Conservation (phyloP, 2,329 filamentous ascomycete species). For the Xylaria sp. region DNA sequence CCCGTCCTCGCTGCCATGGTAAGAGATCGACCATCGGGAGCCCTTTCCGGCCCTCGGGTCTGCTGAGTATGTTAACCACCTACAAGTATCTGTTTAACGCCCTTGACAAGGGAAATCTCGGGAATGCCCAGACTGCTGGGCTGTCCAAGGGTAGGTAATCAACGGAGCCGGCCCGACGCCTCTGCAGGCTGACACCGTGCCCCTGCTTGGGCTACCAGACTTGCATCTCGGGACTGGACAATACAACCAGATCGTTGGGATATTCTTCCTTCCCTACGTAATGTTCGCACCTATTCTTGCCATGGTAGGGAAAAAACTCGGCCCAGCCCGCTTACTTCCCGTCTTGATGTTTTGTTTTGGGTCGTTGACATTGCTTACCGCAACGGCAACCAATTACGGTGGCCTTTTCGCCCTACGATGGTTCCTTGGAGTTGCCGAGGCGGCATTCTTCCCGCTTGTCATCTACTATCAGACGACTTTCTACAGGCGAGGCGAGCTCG, state of each 20-base stretch:
- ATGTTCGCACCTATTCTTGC: conserved; percentile 66
- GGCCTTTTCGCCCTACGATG: conserved; percentile 69
- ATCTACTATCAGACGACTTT: conserved; percentile 62
- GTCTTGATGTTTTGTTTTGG: conserved; percentile 69
- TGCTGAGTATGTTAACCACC: not conserved
- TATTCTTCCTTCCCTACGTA: conserved; percentile 76
- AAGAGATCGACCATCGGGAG: conserved; percentile 16
- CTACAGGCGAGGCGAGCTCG: conserved; percentile 72
- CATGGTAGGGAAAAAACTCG: conserved; percentile 70
- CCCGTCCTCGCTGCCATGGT: conserved; percentile 58
- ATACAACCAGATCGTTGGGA: conserved; percentile 69
- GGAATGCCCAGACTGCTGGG: conserved; percentile 60
- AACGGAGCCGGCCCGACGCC: not conserved
- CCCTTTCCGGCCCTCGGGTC: no score
- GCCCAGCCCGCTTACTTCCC: conserved; percentile 65
- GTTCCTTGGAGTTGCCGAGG: conserved; percentile 71
- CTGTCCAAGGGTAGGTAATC: conserved; percentile 40
- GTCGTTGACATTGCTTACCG: conserved; percentile 62
- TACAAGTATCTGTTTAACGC: conserved; percentile 47
- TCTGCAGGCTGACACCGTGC: not conserved
- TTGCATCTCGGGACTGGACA: conserved; percentile 63
- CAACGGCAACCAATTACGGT: conserved; percentile 60
- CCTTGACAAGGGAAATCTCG: conserved; percentile 55
- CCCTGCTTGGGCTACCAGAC: conserved; percentile 39
- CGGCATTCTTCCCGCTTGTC: conserved; percentile 70